These are phyloP conservation scores for Diophrys appendiculata DNA, from an alignment of 73 alveolate genomes.

Conservation along the genomic window DNA sequence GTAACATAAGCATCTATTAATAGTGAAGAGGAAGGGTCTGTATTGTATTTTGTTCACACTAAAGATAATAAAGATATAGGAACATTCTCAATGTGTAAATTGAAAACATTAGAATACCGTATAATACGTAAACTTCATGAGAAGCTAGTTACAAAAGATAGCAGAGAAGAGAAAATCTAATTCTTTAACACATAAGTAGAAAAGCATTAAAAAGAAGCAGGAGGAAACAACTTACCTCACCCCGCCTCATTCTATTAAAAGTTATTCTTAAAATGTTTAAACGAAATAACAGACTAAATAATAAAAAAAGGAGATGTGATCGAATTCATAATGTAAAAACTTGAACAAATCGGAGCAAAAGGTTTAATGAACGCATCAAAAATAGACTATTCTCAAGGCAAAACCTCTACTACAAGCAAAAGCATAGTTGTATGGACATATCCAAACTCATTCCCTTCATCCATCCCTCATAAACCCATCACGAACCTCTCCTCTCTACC, in stretches of 20 bases:
- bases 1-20: conserved; percentile 73
- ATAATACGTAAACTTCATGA: conserved; percentile 87
- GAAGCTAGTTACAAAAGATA: conserved; percentile 47
- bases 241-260: not conserved
- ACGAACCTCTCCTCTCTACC: too few relatives aligned
- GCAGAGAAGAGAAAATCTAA: not conserved
- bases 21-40: conserved; percentile 93
- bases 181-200: not conserved
- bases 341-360: not conserved
- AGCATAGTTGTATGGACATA: too few relatives aligned
- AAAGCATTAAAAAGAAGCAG: not conserved
- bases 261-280: not conserved
- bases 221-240: not conserved
- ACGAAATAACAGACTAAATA: not conserved
- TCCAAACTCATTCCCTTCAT: too few relatives aligned
- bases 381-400: too few relatives aligned
- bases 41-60: conserved; percentile 65
- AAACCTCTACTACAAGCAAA: too few relatives aligned
- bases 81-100: conserved; percentile 73
- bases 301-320: not conserved
- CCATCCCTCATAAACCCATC: too few relatives aligned
- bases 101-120: conserved; percentile 90
- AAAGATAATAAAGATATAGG: conserved; percentile 1
- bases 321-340: not conserved
- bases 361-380: not conserved